phyloP scores from a whole-genome alignment of 495 filamentous ascomycete species.

The Trichoderma reesei region DNA sequence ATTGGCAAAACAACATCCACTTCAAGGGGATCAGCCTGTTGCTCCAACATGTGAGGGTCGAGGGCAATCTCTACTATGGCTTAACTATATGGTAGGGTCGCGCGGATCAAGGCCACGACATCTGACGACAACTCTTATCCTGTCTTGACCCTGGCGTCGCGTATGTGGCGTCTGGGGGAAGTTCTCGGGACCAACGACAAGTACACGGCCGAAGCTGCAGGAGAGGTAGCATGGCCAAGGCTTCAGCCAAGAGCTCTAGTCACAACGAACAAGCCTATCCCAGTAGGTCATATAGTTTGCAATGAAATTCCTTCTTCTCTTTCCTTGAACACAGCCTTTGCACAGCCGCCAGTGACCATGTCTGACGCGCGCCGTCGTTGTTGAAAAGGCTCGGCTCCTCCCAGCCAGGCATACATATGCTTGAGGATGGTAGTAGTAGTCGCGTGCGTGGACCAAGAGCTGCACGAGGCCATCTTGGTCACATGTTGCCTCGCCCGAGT shows the following conservation, averaged over 20 bases:
- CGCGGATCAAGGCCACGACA: background rate
- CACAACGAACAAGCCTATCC: background rate
- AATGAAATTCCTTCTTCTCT: background rate
- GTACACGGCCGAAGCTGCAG: background rate
- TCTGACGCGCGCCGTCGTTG: background rate
- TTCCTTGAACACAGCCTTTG: background rate
- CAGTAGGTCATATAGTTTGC: conserved; percentile 6
- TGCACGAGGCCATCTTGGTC: background rate
- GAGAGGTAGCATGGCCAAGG: background rate
- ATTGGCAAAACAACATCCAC: background rate
- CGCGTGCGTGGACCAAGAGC: background rate
- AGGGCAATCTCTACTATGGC: background rate
- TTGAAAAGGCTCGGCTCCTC: background rate
- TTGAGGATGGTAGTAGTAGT: background rate
- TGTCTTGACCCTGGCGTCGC: background rate
- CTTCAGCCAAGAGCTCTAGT: background rate
- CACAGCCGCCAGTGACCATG: background rate
- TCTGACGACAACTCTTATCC: background rate
- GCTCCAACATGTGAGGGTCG: background rate
- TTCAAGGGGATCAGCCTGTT: background rate
- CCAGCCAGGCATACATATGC: background rate
- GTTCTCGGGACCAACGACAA: background rate
- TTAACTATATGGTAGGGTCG: background rate
- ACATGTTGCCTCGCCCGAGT: background rate
- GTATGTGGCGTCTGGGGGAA: background rate